Conservation (phyloP, 441 rosid species). For the Populus trichocarpa region DNA sequence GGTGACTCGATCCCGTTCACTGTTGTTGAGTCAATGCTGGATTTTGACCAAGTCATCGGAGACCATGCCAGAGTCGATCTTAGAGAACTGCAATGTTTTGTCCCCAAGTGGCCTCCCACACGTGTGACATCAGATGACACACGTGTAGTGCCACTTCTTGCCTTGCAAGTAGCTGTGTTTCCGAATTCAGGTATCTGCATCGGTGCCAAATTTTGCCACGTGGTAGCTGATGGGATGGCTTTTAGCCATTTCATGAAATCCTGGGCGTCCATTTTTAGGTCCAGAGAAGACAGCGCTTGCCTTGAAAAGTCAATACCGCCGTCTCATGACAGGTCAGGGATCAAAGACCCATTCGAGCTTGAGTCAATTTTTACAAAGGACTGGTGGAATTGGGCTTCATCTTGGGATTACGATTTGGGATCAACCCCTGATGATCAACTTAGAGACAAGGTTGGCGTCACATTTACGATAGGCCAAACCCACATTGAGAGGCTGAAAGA, state of each 20-base stretch:
- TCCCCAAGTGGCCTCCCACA: conserved; percentile 16
- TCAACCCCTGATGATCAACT: neutral
- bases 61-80: conserved; percentile 14
- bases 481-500: conserved; percentile 17
- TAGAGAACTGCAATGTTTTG: conserved; percentile 22
- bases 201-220: conserved; percentile 36
- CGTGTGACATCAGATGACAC: neutral
- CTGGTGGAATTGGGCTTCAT: conserved; percentile 16
- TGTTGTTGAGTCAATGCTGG: conserved; percentile 26
- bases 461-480: neutral
- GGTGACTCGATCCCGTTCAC: conserved; percentile 26
- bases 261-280: conserved; percentile 41
- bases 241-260: conserved; percentile 49
- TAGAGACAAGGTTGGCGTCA: conserved; percentile 17
- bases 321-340: conserved; percentile 20
- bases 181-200: conserved; percentile 48
- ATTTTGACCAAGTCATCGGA: conserved; percentile 21
- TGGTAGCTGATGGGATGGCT: conserved; percentile 46
- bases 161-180: conserved; percentile 46
- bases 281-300: neutral
- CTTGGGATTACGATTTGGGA: conserved; percentile 2
- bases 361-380: conserved; percentile 23
- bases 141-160: conserved; percentile 19
- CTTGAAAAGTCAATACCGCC: conserved; percentile 20
- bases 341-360: conserved; percentile 37